These are phyloP conservation scores for Neonectria sp. DNA, from an alignment of 2,329 filamentous ascomycete species.

Conservation along the genomic window DNA sequence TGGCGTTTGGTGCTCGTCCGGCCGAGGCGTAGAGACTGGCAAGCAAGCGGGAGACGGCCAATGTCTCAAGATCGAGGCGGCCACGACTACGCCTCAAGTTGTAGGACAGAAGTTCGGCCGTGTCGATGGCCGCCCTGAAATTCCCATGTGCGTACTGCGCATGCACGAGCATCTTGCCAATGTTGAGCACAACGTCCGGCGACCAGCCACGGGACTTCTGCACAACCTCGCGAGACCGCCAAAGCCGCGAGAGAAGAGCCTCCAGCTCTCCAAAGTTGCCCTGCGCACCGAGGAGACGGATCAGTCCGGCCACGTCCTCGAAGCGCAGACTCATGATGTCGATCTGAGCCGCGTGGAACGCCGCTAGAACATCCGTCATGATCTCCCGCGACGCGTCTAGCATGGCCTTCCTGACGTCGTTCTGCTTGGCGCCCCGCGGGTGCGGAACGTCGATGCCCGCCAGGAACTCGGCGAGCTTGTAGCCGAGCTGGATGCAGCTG, in stretches of 20 bases:
- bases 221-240: constrained; percentile 41
- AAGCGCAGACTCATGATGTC: constrained; percentile 60
- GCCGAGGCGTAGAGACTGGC: constrained; percentile 39
- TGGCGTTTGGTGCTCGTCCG: constrained; percentile 34
- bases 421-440: constrained; percentile 51
- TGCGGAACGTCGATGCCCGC: constrained; percentile 57
- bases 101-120: constrained; percentile 45
- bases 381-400: constrained; percentile 42
- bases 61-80: constrained; percentile 44
- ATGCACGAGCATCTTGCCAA: constrained; percentile 45
- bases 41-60: constrained; percentile 44
- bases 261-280: constrained; percentile 63
- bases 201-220: constrained; percentile 42
- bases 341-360: constrained; percentile 59
- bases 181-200: constrained; percentile 38
- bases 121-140: constrained; percentile 38
- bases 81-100: constrained; percentile 47
- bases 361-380: constrained; percentile 55
- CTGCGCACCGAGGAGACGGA: constrained; percentile 63
- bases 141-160: constrained; percentile 38
- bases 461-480: constrained; percentile 61
- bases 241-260: constrained; percentile 42
- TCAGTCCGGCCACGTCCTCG: constrained; percentile 60
- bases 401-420: constrained; percentile 35
- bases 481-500: constrained; percentile 58